Base-by-base conservation (phyloP, 2,329 filamentous ascomycete species). In the Colletotrichum cordylinicola region DNA sequence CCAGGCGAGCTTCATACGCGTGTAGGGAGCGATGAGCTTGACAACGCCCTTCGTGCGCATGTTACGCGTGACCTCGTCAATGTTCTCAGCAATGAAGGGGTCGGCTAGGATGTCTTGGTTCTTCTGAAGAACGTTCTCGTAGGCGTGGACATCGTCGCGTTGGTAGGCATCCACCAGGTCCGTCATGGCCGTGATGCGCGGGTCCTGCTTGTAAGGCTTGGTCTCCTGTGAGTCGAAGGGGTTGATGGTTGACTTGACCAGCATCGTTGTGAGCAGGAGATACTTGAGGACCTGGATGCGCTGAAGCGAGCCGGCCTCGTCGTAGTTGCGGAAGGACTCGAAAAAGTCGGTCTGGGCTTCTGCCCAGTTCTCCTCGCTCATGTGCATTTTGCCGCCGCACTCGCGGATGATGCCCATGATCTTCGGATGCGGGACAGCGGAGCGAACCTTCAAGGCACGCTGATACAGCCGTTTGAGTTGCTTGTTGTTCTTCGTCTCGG, bases 301-400 rank as follows among this genome's bases (percentile, higher is more conserved):
- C 85, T 98, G 96, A 81, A 98, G 91, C 31, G 96, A 98, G 61
- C 97, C 97, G 55, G 97, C 97, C 88, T 99, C 97, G 83, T 99
- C 97, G 86, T 98, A 99, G 87, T 98, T 98, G 73, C 96, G 94
- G 88, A 99, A 99, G 1, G 96, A 98, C 84, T 99, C 97, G 85
- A 98, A 98, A 85, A 99, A 99, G 87, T 98, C 97, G 80, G 93
- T 96, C 86, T 98, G 96, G 1, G 97, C 97, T 82, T 96, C 95
- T 84, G 97, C 95, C 97, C 97, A 99, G 84, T 98, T 98, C 87
- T 98, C 97, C 89, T 99, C 97, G 84, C 95, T 97, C 97, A 99
- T 98, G 87, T 98, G 96, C 97, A 99, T 99, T 89, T 99, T 99
- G 80, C 97, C 97, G 81, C 97, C 97, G 83, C 97, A 99, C 87